Evolutionary conservation across 805 yeast species (phyloP), one percentile per base, ranked within the genome.

Genomic region (Lipomyces orientalis): DNA sequence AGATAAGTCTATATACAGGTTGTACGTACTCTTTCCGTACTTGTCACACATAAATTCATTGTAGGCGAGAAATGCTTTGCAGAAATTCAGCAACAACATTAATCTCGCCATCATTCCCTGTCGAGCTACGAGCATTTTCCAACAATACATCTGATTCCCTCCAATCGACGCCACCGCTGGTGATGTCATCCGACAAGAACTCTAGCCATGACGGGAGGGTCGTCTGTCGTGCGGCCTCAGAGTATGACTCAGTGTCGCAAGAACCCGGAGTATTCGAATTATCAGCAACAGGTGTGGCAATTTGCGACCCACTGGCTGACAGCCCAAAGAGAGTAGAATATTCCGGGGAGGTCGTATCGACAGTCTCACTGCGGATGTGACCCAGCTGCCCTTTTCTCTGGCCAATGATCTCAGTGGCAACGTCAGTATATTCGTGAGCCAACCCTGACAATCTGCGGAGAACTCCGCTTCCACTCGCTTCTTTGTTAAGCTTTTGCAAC

Each of bases 201-300:
- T 67, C 70, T 8, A 61, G 58, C 70, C 70, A 67, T 8, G 70
- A 64, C 3, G 68, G 70, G n/a, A 66, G 46, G 14, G 67, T 66
- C 22, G 60, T 58, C 35, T 64, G 64, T 16, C 63, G 56, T 3
- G 67, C 67, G 1, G 35, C 70, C 51, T 60, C 67, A 7, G 66
- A 58, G 33, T 61, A 66, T 25, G 65, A 58, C 33, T 66, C 70
- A 12, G 66, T 54, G 16, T 62, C 70, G 22, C 34, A 59, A 25
- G 37, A 4, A 34, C 29, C 25, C 14, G 33, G 2, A 9, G 25
- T 29, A 9, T 16, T 37, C 60, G 16, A 16, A n/a, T 25, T 52
- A 9, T 31, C 55, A 16, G 31, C 6, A 10, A 52, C 31, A 19
- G 59, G 59, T 9, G 9, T 19, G 14, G 46, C 59, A 25, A 56